Evolutionary conservation across 768 basidiomycete species (phyloP), one percentile per base, ranked within the genome.

Genomic region (Xerocomus spinulosus): DNA sequence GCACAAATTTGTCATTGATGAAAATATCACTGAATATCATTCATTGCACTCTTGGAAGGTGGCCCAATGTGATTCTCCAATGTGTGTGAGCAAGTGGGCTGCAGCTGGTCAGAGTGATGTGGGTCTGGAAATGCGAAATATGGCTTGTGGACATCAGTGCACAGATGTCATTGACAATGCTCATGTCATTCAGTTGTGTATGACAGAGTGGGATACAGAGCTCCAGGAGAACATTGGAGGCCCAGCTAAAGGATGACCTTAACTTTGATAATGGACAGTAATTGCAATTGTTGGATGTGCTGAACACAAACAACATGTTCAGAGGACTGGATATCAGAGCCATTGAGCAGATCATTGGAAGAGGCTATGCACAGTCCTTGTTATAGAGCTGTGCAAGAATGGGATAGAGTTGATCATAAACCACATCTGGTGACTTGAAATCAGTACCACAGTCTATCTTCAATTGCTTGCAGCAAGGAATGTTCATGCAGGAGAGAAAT

Each of bases 401-500:
- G n/a, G 20, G 23, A 21, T 5, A 35, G 10, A 51, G 17, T 10
- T 6, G 5, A 10, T 33, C 3, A 17, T 20, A 38, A n/a, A 42
- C 35, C n/a, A n/a, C n/a, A n/a, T n/a, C n/a, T n/a, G n/a, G n/a
- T n/a, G n/a, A n/a, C n/a, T n/a, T n/a, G n/a, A n/a, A n/a, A n/a
- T n/a, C n/a, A n/a, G n/a, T n/a, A n/a, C n/a, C 14, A 7, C 20
- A 37, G 6, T 13, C 36, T 7, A 37, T 18, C 5, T 4, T 37
- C 6, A 37, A 21, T 37, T 37, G 9, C 23, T 18, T 13, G 36
- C 14, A 6, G 3, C 20, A 18, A 2, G 53, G 52, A 5, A 57
- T 14, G 24, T 45, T 21, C 13, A 51, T n/a, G 17, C 26, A 37
- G 9, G 52, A 44, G 9, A 57, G 29, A 1, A 58, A 39, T 3